Percentiles rank a stretch among this genome's conserved stretches.
These are phyloP conservation scores for Zasmidium cellare DNA, from an alignment of 2,329 filamentous ascomycete genomes.

Conservation along the genomic window DNA sequence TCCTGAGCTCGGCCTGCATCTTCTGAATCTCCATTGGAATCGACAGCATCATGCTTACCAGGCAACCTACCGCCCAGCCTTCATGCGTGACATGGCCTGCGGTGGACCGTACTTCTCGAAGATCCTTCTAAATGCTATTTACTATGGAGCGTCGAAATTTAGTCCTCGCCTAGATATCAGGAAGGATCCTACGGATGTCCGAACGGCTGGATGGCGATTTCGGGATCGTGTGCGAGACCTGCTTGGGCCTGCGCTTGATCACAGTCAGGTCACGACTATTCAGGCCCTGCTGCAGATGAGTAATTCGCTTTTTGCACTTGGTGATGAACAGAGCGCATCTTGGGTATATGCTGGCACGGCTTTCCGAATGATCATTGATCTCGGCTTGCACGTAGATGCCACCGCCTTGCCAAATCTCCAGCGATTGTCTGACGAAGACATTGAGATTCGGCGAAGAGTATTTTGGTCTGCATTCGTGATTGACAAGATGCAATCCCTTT, in stretches of 20 bases:
- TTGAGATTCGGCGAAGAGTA: slow-evolving; percentile 46
- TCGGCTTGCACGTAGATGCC: slow-evolving; percentile 53
- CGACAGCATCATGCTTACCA: slow-evolving; percentile 25
- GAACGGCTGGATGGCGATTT: slow-evolving; percentile 52
- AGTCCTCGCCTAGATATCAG: slow-evolving; percentile 49
- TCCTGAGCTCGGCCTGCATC: slow-evolving; percentile 53
- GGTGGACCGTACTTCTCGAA: slow-evolving; percentile 59
- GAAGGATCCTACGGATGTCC: slow-evolving; percentile 46
- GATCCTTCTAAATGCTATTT: slow-evolving; percentile 57
- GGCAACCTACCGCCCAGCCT: slow-evolving; percentile 25
- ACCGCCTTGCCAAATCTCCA: slow-evolving; percentile 32
- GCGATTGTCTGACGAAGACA: slow-evolving; percentile 47
- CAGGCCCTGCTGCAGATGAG: slow-evolving; percentile 56
- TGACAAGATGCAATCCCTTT: slow-evolving; percentile 56
- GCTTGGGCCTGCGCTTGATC: slow-evolving; percentile 46
- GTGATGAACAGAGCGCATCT: slow-evolving; percentile 53
- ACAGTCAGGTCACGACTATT: slow-evolving; percentile 55
- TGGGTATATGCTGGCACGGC: slow-evolving; percentile 62
- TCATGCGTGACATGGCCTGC: slow-evolving; percentile 43
- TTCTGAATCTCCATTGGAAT: slow-evolving; percentile 49
- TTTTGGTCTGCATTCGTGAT: slow-evolving; percentile 49
- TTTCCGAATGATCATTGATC: slow-evolving; percentile 57
- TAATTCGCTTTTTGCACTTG: slow-evolving; percentile 51
- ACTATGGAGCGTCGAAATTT: slow-evolving; percentile 47
- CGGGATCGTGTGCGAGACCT: slow-evolving; percentile 49